A percentile compares a stretch with the other conserved stretches of the same genome.
These are phyloP conservation scores for Xylaria sp. DNA, from an alignment of 495 filamentous ascomycete genomes.

Conservation along the genomic window DNA sequence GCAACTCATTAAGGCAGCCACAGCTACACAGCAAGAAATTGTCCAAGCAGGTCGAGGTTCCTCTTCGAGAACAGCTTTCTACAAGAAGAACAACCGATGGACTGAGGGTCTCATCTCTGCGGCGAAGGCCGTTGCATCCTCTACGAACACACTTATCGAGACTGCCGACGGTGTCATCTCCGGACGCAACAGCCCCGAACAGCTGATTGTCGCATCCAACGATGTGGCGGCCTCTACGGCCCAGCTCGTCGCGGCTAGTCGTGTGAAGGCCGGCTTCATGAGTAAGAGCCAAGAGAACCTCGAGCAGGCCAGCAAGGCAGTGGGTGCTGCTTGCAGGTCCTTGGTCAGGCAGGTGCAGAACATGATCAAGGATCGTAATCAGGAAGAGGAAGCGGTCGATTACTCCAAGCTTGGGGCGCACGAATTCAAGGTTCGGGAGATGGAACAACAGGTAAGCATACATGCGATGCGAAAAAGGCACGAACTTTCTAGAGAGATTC, in stretches of 20 bases:
- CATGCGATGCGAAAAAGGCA: background rate
- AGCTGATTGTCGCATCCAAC: slow-evolving; percentile 96
- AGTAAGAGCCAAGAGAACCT: slow-evolving; percentile 92
- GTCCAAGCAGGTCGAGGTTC: slow-evolving; percentile 92
- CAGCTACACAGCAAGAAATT: slow-evolving; percentile 93
- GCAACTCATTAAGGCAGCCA: slow-evolving; percentile 94
- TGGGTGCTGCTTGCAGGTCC: slow-evolving; percentile 83
- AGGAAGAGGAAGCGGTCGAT: slow-evolving; percentile 85
- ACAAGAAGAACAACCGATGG: slow-evolving; percentile 98
- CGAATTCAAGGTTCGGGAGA: slow-evolving; percentile 98
- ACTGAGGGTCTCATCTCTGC: slow-evolving; percentile 97
- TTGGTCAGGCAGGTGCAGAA: slow-evolving; percentile 92
- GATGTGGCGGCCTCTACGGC: slow-evolving; percentile 95
- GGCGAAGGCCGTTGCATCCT: slow-evolving; percentile 90
- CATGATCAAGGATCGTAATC: slow-evolving; percentile 86
- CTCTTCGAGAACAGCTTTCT: slow-evolving; percentile 91
- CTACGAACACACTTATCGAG: slow-evolving; percentile 95
- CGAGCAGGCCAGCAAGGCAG: slow-evolving; percentile 90
- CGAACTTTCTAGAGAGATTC: too few species aligned
- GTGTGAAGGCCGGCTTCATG: slow-evolving; percentile 98
- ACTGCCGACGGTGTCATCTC: slow-evolving; percentile 96
- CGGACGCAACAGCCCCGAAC: slow-evolving; percentile 89
- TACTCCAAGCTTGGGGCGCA: slow-evolving; percentile 86
- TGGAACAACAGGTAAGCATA: slow-evolving; percentile 95
- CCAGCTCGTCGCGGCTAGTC: slow-evolving; percentile 91